Evolutionary conservation across 768 basidiomycete genomes (phyloP), one percentile per base, ranked within the genome.

Genomic region (Thelephora ganbajun): DNA sequence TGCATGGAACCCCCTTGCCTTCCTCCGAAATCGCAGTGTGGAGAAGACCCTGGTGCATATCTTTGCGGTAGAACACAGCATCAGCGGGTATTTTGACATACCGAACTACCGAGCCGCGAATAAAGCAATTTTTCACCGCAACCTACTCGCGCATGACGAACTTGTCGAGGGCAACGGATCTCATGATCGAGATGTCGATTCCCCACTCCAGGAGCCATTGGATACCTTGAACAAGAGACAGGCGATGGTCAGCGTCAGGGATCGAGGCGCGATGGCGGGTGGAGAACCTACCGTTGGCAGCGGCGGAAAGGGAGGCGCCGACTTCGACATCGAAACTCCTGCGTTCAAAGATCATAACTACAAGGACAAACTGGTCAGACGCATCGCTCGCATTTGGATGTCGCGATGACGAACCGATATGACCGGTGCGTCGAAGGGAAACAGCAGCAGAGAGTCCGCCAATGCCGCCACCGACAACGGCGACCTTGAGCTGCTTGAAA

Each of bases 121-220:
- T 99, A 61, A 99, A 99, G 63, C 92, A 96, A 64, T 98, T 98
- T 70, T 93, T 94, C 37, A 99, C 92, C 0, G 94, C 92, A 81
- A 97, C 91, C 94, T 98, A 35, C 7, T n/a, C 6, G 26, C n/a
- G 36, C 3, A 48, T 11, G 5, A 42, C 41, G 18, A 64, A 54
- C 45, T 64, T 60, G 59, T 22, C 11, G 20, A 63, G 49, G 20
- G 57, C 46, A 19, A 63, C 56, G 18, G 62, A 61, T 34, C 57
- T 60, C 60, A 61, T 61, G 11, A 53, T 51, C 3, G 58, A 48
- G 47, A 64, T 58, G 35, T 62, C 59, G 37, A 64, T 57, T 2
- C 56, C 58, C 63, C 63, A 64, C 48, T 64, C 61, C 23, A 57
- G 59, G 20, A 64, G 50, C 55, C 61, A 62, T 44, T 63, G 59